Conservation (phyloP, 78 protist species). For the slime mould (Dictyostelium discoideum) region dicty_2.7 NC_007089.4:5526501-5527000, state of each 20-base stretch:
- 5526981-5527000: neutral
- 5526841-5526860: slow-evolving; percentile 32
- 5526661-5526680: too few species aligned
- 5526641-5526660: too few species aligned
- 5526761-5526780: slow-evolving; percentile 45
- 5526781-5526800: slow-evolving; percentile 47
- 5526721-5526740: neutral
- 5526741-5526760: slow-evolving; percentile 42
- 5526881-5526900: slow-evolving; percentile 41
- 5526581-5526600: neutral
- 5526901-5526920: slow-evolving; percentile 36
- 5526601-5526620: too few species aligned
- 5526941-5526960: slow-evolving; percentile 27
- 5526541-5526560: neutral
- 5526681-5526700: too few species aligned
- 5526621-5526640: too few species aligned
- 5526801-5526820: neutral
- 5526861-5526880: slow-evolving; percentile 67
- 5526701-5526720: too few species aligned
- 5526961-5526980: neutral
- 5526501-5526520: neutral
- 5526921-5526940: slow-evolving; percentile 32
- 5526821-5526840: neutral
- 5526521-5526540: slow-evolving; percentile 23
- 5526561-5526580: neutral